Evolutionary conservation across 306 rosid species (phyloP), one percentile per base, ranked within the genome.

Genomic region (Canavalia ensiformis): DNA sequence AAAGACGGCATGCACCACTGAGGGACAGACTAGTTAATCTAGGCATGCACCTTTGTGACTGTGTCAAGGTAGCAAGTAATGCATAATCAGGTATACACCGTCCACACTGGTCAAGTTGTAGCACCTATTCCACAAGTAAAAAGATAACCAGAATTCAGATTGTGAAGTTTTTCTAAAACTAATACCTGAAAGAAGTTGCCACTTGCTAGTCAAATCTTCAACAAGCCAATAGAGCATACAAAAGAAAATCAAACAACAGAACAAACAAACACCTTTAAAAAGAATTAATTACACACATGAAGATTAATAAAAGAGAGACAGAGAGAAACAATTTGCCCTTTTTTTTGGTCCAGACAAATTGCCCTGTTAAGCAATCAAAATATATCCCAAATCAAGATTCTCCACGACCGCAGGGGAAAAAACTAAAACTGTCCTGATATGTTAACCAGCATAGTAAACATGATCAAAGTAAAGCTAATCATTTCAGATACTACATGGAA

Each of bases 51-150:
- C 71, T 82, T 42, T 91, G 69, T 28, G 94, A 83, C 79, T 9
- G 77, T 13, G 86, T 91, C 62, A 91, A 80, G 13, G 94, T 82
- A 77, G 72, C 79, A 51, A 4, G 63, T 64, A 94, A 5, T 28
- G 87, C 83, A 77, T 86, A 82, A 86, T 95, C 98, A 51, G 88
- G 50, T 75, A 89, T 54, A 73, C 95, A 85, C 81, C 97, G 91
- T 37, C 99, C 98, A 81, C 99, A 91, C 50, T 84, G 90, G 84
- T 90, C 90, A 74, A 93, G 99, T 74, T 92, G 95, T 65, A 95
- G 84, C 79, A 88, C 92, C 99, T 95, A 82, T 79, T 73, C 57
- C 78, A 81, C 87, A 84, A 25, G 82, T 59, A 55, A 85, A 85
- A 9, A 18, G 51, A 80, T 67, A 69, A 84, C 74, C 41, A 34